Evolutionary conservation across 805 yeast species (phyloP).

Genomic region (Saturnispora kantuleensis): DNA sequence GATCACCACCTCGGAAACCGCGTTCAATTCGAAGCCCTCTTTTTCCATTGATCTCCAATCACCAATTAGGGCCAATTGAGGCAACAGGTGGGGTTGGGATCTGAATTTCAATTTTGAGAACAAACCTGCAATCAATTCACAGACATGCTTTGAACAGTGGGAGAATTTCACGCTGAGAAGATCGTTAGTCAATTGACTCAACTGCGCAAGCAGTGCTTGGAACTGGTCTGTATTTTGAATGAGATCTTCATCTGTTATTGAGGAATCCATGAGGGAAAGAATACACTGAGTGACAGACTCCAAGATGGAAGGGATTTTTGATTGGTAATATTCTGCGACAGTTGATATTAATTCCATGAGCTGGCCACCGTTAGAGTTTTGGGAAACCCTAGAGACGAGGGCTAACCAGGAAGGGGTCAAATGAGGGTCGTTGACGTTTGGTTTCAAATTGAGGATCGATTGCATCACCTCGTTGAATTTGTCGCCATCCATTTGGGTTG

Average conservation of each 20-base stretch:
- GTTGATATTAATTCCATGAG: too few species aligned
- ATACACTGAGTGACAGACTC: constrained; percentile 80
- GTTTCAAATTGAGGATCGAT: constrained; percentile 69
- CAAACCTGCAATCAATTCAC: constrained; percentile 55
- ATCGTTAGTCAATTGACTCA: constrained; percentile 44
- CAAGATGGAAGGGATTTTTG: constrained; percentile 55
- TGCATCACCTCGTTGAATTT: constrained; percentile 56
- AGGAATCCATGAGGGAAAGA: constrained; percentile 63
- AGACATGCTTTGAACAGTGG: constrained; percentile 62
- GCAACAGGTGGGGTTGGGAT: constrained; percentile 60
- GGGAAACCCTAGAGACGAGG: constrained; percentile 74
- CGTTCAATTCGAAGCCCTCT: constrained; percentile 54
- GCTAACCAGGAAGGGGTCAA: constrained; percentile 94
- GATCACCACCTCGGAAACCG: constrained; percentile 72
- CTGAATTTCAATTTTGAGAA: constrained; percentile 55
- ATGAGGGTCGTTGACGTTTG: constrained; percentile 72
- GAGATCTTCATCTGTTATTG: constrained; percentile 51
- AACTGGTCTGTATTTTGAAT: constrained; percentile 37
- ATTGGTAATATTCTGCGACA: constrained; percentile 54
- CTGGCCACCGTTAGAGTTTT: too few species aligned
- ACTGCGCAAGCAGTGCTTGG: constrained; percentile 46
- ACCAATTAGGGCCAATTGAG: constrained; percentile 65
- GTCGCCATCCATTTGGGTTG: constrained; percentile 41
- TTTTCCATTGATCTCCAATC: constrained; percentile 76
- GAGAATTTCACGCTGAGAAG: constrained; percentile 66